phyloP scores from a whole-genome alignment of 169 alveolate genomes.

The Cryptosporidium meleagridis region DNA sequence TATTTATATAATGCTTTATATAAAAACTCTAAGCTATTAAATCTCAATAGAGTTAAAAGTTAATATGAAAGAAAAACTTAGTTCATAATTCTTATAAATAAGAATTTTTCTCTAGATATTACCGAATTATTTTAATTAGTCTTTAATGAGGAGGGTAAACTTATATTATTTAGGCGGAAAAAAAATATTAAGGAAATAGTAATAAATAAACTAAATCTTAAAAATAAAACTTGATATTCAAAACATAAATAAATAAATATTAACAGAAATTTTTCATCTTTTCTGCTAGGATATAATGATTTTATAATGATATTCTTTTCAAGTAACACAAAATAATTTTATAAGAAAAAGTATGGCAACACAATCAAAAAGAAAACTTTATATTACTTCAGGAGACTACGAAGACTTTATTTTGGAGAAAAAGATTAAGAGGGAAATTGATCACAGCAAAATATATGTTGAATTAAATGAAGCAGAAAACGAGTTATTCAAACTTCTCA shows the following conservation, averaged over 20 bases:
- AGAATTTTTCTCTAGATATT: background rate
- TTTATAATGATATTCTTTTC: background rate
- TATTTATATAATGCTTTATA: background rate
- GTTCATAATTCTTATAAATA: background rate
- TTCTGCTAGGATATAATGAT: background rate
- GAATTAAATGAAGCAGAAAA: constrained; percentile 9
- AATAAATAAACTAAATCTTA: background rate
- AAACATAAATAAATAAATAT: background rate
- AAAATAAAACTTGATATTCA: background rate
- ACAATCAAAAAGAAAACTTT: constrained; percentile 36
- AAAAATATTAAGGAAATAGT: background rate
- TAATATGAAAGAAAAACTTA: background rate
- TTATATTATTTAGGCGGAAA: background rate
- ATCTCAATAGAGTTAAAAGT: background rate
- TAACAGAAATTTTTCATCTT: background rate
- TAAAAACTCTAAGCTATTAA: background rate
- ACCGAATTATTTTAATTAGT: background rate
- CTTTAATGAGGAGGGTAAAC: background rate
- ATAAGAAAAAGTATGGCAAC: background rate
- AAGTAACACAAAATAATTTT: background rate
- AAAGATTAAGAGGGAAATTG: background rate
- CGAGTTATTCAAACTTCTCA: constrained; percentile 27
- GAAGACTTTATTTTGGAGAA: background rate
- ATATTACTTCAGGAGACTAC: constrained; percentile 65
- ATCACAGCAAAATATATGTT: background rate